Percentiles rank a stretch among this genome's conserved stretches.
Evolutionary conservation across 2,329 filamentous ascomycete species (phyloP).

Genomic region (Aspergillaceae sp.): DNA sequence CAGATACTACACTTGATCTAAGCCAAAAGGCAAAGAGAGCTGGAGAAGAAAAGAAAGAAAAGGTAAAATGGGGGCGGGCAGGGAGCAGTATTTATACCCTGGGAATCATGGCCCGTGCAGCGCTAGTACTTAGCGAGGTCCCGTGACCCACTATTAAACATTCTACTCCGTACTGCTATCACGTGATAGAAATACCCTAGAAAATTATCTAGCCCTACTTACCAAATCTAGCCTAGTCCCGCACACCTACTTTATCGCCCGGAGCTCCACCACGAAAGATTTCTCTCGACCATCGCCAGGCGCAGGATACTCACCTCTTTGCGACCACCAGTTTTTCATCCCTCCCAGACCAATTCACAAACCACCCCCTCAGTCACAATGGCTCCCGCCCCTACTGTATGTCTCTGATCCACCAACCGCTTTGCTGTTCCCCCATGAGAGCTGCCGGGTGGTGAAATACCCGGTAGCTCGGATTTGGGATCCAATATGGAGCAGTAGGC

Average conservation of each 20-base stretch:
- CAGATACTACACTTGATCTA: conserved; percentile 95
- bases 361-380: conserved; percentile 51
- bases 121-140: conserved; percentile 2
- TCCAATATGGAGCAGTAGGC: conserved; percentile 72
- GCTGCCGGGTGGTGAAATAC: neutral
- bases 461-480: conserved; percentile 8
- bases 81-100: conserved; percentile 23
- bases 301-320: conserved; percentile 92
- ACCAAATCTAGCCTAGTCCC: conserved; percentile 16
- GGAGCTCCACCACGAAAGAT: conserved; percentile 20
- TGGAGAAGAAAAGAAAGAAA: conserved; percentile 40
- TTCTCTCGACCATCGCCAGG: conserved; percentile 30
- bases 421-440: conserved; percentile 77
- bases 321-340: conserved; percentile 44
- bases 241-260: conserved; percentile 11
- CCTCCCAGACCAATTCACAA: conserved; percentile 7
- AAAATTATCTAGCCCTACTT: conserved; percentile 11
- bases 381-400: conserved; percentile 79
- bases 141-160: too few species aligned
- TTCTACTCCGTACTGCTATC: conserved; percentile 11
- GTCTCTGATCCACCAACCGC: conserved; percentile 56
- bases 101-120: conserved; percentile 9
- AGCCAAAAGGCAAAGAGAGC: conserved; percentile 53
- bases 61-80: conserved; percentile 16
- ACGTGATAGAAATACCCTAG: neutral